A percentile compares a stretch with the other conserved stretches of the same genome.
Evolutionary conservation across 495 filamentous ascomycete species (phyloP).

Genomic region (Podospora tetraspora): DNA sequence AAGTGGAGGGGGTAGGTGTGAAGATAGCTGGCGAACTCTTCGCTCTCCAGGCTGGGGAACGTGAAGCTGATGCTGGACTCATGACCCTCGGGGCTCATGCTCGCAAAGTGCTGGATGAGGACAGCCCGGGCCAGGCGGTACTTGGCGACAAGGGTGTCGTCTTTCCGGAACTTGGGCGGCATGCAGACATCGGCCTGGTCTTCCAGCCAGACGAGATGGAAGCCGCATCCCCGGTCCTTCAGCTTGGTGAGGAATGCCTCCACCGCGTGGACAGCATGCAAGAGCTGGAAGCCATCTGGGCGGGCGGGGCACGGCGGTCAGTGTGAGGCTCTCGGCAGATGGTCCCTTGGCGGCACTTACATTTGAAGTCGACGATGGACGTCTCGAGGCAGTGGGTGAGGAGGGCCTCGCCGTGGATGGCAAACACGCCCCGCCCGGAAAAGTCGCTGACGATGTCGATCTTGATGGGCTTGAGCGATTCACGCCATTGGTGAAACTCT

Average conservation of each 20-base stretch:
- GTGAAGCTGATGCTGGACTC: constrained; percentile 17
- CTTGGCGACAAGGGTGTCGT: constrained; percentile 30
- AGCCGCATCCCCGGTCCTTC: constrained; percentile 56
- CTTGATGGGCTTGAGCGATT: constrained; percentile 20
- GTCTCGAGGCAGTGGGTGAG: constrained; percentile 57
- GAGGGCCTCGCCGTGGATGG: constrained; percentile 70
- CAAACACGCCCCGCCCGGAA: constrained; percentile 64
- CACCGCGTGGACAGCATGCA: constrained; percentile 64
- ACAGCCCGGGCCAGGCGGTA: constrained; percentile 56
- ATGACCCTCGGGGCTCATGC: background rate
- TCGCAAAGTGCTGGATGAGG: constrained; percentile 58
- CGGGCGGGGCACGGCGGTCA: background rate
- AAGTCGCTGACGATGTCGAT: constrained; percentile 69
- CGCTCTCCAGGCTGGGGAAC: constrained; percentile 33
- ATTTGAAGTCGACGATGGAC: constrained; percentile 53
- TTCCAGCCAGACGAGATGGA: constrained; percentile 65
- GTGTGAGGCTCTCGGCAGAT: background rate
- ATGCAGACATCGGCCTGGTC: constrained; percentile 43
- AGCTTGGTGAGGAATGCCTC: constrained; percentile 60
- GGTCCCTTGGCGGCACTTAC: constrained; percentile 26
- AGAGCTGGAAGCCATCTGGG: constrained; percentile 59
- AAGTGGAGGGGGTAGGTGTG: constrained; percentile 51
- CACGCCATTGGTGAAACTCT: constrained; percentile 17
- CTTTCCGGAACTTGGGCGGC: constrained; percentile 26
- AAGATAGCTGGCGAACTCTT: constrained; percentile 51